Evolutionary conservation across 805 yeast species (phyloP).

Genomic region (Starmera quercuum): DNA sequence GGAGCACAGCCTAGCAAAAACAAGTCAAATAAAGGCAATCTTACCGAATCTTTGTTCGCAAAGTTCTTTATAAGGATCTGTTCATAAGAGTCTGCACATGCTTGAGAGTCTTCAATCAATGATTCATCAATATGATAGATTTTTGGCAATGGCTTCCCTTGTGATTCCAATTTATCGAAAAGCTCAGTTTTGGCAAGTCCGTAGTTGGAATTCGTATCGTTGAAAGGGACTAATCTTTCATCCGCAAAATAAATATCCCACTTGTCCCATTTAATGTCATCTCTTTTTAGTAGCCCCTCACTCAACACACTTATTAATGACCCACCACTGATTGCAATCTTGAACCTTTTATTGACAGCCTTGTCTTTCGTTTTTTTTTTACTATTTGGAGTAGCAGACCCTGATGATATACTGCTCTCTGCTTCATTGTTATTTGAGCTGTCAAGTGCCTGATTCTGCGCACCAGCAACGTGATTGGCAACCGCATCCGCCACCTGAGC

Average conservation of each 20-base stretch:
- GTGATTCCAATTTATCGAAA: constrained; percentile 52
- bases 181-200: constrained; percentile 83
- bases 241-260: constrained; percentile 98
- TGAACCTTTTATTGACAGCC: constrained; percentile 59
- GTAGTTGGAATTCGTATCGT: constrained; percentile 74
- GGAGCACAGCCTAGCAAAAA: constrained; percentile 95
- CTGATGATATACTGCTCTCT: constrained; percentile 4
- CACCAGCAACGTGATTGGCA: constrained; percentile 87
- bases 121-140: constrained; percentile 79
- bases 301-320: constrained; percentile 79
- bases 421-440: constrained; percentile 8
- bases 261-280: constrained; percentile 78
- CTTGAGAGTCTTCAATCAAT: constrained; percentile 73
- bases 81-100: constrained; percentile 91
- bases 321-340: constrained; percentile 91
- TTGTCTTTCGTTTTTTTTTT: constrained; percentile 39
- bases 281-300: constrained; percentile 74
- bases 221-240: constrained; percentile 88
- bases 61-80: constrained; percentile 79
- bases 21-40: constrained; percentile 89
- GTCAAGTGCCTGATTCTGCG: constrained; percentile 57
- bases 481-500: constrained; percentile 93
- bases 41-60: constrained; percentile 94
- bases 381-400: neutral
- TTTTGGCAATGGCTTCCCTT: constrained; percentile 43